phyloP scores from a whole-genome alignment of 106 monocot species.

The Xerophyta viscosa region DNA sequence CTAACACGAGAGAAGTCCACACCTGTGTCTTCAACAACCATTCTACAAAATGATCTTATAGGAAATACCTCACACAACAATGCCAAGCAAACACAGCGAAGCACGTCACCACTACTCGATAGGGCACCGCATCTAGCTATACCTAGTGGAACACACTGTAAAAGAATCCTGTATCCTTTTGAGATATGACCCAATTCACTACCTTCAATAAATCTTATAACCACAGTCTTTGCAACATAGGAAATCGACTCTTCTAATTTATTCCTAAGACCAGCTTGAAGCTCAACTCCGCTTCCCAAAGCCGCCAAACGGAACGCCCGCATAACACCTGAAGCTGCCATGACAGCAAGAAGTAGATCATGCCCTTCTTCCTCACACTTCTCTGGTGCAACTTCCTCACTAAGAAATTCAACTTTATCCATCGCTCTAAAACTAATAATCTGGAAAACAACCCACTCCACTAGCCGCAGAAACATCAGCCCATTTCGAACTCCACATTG shows the following conservation, averaged over 20 bases:
- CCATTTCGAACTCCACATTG: conserved; percentile 25
- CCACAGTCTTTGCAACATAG: conserved; percentile 27
- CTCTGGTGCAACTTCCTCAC: conserved; percentile 24
- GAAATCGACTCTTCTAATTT: conserved; percentile 42
- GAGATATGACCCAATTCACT: conserved; percentile 8
- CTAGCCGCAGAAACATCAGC: conserved; percentile 54
- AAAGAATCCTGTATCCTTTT: conserved; percentile 23
- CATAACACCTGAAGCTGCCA: conserved; percentile 62
- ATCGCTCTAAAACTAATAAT: conserved; percentile 22
- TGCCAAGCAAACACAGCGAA: conserved; percentile 45
- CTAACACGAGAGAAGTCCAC: no score
- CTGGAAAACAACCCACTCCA: conserved; percentile 58
- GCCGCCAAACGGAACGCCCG: conserved; percentile 47
- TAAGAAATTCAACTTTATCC: conserved; percentile 29
- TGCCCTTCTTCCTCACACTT: conserved; percentile 9
- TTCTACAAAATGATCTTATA: conserved; percentile 22
- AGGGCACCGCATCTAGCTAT: conserved; percentile 58
- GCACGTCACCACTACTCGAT: conserved; percentile 22
- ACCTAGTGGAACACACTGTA: conserved; percentile 65
- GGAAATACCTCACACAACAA: conserved; percentile 56
- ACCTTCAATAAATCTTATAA: conserved; percentile 18
- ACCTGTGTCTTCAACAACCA: conserved; percentile 16
- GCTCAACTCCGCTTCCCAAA: conserved; percentile 18
- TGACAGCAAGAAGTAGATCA: conserved; percentile 36
- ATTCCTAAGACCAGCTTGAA: conserved; percentile 24